Evolutionary conservation across 352 stramenopile species (phyloP).

Genomic region (Globisporangium sylvaticum): DNA sequence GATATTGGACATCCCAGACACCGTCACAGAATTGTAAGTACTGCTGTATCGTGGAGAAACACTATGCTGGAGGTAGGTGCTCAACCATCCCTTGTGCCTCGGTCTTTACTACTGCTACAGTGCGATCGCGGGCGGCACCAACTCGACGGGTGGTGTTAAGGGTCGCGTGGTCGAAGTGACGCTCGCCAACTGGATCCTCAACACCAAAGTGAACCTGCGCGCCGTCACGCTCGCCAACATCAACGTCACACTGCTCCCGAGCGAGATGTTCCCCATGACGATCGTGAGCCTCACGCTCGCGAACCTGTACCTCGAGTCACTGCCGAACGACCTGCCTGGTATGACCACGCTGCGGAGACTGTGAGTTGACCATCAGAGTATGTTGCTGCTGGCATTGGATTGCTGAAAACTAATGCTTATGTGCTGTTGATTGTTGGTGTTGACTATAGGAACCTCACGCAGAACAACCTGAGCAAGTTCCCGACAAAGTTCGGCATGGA

Average conservation of each 20-base stretch:
- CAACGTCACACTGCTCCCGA: conserved; percentile 7
- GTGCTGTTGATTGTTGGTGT: neutral
- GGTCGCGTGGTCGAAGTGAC: conserved; percentile 6
- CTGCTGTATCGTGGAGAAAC: neutral
- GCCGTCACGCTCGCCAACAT: conserved; percentile 17
- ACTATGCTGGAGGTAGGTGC: neutral
- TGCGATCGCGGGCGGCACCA: conserved; percentile 11
- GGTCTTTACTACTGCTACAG: too few relatives aligned
- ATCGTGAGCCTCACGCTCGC: conserved; percentile 12
- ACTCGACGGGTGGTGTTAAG: conserved; percentile 9
- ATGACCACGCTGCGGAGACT: conserved; percentile 10
- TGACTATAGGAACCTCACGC: conserved; percentile 10
- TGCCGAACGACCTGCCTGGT: conserved; percentile 7
- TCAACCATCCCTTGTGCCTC: neutral
- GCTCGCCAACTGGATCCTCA: conserved; percentile 14
- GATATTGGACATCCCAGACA: conserved; percentile 7
- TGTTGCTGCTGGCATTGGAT: neutral
- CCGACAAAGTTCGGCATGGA: conserved; percentile 12
- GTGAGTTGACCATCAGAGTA: neutral
- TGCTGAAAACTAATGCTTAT: neutral
- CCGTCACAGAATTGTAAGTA: conserved; percentile 7
- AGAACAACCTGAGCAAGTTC: conserved; percentile 11
- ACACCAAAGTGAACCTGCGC: conserved; percentile 8
- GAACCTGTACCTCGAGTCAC: conserved; percentile 7
- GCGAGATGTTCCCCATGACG: conserved; percentile 16